phyloP scores from a whole-genome alignment of 2,329 filamentous ascomycete genomes.

The Dichotomopilus funicola region DNA sequence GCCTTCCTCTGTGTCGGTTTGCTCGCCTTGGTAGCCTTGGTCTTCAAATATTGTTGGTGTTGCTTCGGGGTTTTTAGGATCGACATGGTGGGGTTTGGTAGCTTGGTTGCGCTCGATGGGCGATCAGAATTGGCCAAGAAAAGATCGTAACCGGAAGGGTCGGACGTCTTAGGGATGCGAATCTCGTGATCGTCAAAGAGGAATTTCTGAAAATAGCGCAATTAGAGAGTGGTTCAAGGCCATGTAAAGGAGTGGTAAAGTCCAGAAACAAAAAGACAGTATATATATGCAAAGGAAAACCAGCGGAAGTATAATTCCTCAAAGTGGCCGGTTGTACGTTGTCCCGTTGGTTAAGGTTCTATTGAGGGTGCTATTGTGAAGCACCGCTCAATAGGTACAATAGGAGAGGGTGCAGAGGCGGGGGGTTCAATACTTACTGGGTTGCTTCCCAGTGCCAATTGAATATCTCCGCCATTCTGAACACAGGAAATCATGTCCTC shows the following conservation, averaged over 20 bases:
- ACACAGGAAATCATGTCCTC: slow-evolving; percentile 57
- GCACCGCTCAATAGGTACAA: slow-evolving; percentile 10
- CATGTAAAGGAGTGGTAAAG: too few relatives aligned
- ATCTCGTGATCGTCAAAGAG: slow-evolving; percentile 40
- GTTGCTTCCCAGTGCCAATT: slow-evolving; percentile 50
- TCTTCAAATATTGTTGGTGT: slow-evolving; percentile 19
- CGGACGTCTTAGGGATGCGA: slow-evolving; percentile 32
- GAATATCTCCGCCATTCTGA: slow-evolving; percentile 49
- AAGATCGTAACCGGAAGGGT: slow-evolving; percentile 48
- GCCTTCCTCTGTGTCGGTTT: slow-evolving; percentile 20
- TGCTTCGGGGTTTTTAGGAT: slow-evolving; percentile 40
- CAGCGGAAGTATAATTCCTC: neutral
- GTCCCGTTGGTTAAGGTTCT: too few relatives aligned
- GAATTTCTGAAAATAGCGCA: slow-evolving; percentile 38
- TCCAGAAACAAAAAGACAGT: neutral
- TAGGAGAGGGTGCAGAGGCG: slow-evolving; percentile 2
- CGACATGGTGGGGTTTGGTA: slow-evolving; percentile 45
- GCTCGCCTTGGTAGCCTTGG: slow-evolving; percentile 27
- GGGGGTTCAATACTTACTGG: slow-evolving; percentile 42
- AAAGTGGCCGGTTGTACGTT: neutral
- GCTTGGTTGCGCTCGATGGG: slow-evolving; percentile 39
- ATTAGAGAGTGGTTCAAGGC: slow-evolving; percentile 1
- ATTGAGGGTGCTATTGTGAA: slow-evolving; percentile 12
- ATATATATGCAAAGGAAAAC: too few relatives aligned
- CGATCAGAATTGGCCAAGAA: slow-evolving; percentile 49